A percentile compares a stretch with the other conserved stretches of the same genome.
These are phyloP conservation scores for Stachybotrys chlorohalonatus DNA, from an alignment of 2,329 filamentous ascomycete genomes.

Conservation along the genomic window DNA sequence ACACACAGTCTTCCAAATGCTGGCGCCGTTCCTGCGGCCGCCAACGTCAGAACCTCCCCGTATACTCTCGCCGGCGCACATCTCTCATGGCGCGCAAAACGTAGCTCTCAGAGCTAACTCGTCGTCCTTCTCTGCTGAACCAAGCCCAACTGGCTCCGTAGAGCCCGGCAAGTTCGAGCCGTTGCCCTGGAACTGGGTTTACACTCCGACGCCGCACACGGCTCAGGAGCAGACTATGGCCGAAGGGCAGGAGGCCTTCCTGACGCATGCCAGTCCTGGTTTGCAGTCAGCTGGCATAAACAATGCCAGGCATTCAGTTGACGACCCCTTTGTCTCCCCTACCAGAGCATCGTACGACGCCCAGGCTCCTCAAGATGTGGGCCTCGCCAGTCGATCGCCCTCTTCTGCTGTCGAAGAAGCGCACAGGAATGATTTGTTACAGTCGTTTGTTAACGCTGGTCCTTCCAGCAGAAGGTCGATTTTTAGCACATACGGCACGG, in stretches of 20 bases:
- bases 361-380: background rate
- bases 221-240: conserved; percentile 8
- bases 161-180: conserved; percentile 22
- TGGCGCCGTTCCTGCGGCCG: conserved; percentile 39
- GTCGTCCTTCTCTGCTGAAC: conserved; percentile 25
- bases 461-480: conserved; percentile 17
- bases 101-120: conserved; percentile 42
- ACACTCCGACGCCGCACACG: conserved; percentile 22
- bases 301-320: conserved; percentile 9
- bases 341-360: background rate
- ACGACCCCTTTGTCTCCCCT: conserved; percentile 23
- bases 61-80: conserved; percentile 22
- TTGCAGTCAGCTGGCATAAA: conserved; percentile 10
- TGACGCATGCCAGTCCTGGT: conserved; percentile 11
- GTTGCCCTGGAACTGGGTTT: conserved; percentile 44
- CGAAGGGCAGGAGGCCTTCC: conserved; percentile 16
- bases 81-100: conserved; percentile 48
- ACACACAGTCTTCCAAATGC: conserved; percentile 33
- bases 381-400: background rate
- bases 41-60: conserved; percentile 30
- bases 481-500: conserved; percentile 13
- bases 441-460: conserved; percentile 19
- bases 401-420: conserved; percentile 15
- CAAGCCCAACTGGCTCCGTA: conserved; percentile 17
- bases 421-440: conserved; percentile 24